Evolutionary conservation across 1,284 basidiomycete genomes (phyloP).

Genomic region (Vanrija sp.): DNA sequence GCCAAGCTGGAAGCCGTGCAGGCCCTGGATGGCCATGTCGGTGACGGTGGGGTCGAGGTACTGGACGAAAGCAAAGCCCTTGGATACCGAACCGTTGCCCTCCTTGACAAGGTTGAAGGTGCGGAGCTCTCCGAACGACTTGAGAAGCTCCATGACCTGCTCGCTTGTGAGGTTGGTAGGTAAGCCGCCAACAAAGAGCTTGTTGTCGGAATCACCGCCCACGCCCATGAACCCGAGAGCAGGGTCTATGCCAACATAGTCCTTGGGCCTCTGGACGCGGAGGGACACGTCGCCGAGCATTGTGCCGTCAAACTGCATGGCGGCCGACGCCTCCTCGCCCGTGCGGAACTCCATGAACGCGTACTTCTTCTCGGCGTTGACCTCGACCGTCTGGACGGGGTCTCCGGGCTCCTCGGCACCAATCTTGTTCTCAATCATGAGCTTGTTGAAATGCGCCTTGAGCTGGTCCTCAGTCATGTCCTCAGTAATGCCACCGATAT

Average conservation of each 20-base stretch:
- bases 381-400: constrained; percentile 85
- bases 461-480: constrained; percentile 87
- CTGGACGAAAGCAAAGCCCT: constrained; percentile 99
- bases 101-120: constrained; percentile 98
- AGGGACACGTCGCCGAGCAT: constrained; percentile 88
- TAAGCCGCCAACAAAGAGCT: constrained; percentile 94
- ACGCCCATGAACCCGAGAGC: constrained; percentile 89
- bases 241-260: constrained; percentile 64
- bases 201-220: constrained; percentile 94
- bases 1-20: constrained; percentile 96
- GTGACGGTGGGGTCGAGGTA: constrained; percentile 86
- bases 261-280: constrained; percentile 94
- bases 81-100: constrained; percentile 69
- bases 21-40: constrained; percentile 90
- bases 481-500: constrained; percentile 91
- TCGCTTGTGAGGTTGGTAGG: constrained; percentile 94
- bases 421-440: constrained; percentile 88
- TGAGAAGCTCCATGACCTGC: constrained; percentile 94
- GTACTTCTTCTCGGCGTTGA: constrained; percentile 97
- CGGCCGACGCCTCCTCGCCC: constrained; percentile 90
- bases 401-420: constrained; percentile 76
- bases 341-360: constrained; percentile 98
- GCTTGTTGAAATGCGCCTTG: constrained; percentile 86
- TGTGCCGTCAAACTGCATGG: constrained; percentile 95
- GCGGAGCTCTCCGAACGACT: constrained; percentile 94